Conservation (phyloP, 495 filamentous ascomycete species). For the Penicillium herquei region DNA sequence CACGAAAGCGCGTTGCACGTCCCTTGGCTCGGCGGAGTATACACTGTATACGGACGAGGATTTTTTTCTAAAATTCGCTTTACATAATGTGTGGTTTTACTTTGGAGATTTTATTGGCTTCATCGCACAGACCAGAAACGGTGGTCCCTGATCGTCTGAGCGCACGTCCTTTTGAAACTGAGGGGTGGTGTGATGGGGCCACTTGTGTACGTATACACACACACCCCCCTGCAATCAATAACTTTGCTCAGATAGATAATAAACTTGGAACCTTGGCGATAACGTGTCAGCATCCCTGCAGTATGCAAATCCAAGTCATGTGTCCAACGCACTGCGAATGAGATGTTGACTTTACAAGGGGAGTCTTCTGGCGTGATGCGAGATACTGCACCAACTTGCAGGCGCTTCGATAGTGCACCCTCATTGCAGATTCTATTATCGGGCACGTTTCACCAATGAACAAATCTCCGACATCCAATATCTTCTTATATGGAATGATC, state of each 20-base stretch:
- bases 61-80: no score
- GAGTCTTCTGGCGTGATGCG: conserved; percentile 9
- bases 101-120: background rate
- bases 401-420: conserved; percentile 1
- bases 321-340: conserved; percentile 8
- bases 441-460: background rate
- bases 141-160: conserved; percentile 17
- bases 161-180: conserved; percentile 2
- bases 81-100: background rate
- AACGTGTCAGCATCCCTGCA: conserved; percentile 20
- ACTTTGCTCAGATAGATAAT: background rate
- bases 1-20: background rate
- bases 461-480: background rate
- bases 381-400: conserved; percentile 13
- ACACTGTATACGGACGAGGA: no score
- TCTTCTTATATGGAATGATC: background rate
- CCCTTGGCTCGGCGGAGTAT: background rate
- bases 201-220: background rate
- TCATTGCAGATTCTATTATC: background rate
- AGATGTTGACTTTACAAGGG: background rate
- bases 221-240: conserved; percentile 4
- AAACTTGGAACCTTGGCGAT: conserved; percentile 1
- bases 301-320: conserved; percentile 12
- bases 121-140: conserved; percentile 15
- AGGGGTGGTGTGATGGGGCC: background rate